Base-by-base conservation (phyloP, 371 early-diverging fungal species). In the Chytridium lagenaria region DNA sequence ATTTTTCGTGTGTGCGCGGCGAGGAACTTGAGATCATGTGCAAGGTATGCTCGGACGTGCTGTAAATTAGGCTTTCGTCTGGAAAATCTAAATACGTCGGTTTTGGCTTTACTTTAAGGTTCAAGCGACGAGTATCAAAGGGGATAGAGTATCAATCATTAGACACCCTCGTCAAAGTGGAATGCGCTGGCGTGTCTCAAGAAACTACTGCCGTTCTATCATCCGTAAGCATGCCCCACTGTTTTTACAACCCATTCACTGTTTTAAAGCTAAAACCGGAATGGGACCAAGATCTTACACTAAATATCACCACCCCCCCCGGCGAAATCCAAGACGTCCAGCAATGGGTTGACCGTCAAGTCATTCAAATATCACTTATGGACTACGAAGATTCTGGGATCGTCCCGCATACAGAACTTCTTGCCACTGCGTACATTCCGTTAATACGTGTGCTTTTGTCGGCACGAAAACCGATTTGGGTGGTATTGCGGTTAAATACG, bases 221-320 rank as follows among this genome's bases (percentile, higher is more conserved):
- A 26, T 23, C 68, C 10, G 61, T 70, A 57, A 70, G 59, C 16
- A 22, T 7, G 30, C 31, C n/a, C n/a, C n/a, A n/a, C 1, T 59
- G 12, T 19, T 33, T 15, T 39, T 1, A 23, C 0, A 37, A 57
- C 23, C 30, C 34, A 33, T 7, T 44, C 28, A 59, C 12, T 37
- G 51, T 38, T 23, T 22, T 16, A 15, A 59, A 76, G 76, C 34
- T 50, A 1, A 61, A 61, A 26, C 80, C 80, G 2, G 61, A 67
- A 31, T 83, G 84, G 84, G 75, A 83, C 67, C 84, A 83, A 59
- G 80, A 77, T 31, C 59, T 83, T 28, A 40, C 34, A 1, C 73
- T 82, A 23, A 37, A 66, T 38, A 69, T 83, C 44, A 52, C 59
- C 12, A 81, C 82, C 23, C 82, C 82, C 1, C 80, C 80, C 0